phyloP scores from a whole-genome alignment of 257 asterid species.

The Striga asiatica region DNA sequence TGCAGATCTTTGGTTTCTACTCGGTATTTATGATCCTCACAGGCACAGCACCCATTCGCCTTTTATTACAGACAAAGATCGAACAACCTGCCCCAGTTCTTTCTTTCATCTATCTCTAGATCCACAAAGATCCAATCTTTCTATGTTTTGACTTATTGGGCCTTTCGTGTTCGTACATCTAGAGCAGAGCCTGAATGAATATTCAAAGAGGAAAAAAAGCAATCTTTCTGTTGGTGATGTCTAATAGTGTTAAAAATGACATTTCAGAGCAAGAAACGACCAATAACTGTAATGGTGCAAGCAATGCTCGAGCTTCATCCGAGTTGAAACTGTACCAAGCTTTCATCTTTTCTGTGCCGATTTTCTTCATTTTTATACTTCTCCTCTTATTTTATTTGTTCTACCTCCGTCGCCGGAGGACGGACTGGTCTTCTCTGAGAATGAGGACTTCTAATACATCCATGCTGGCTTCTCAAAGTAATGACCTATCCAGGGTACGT shows the following conservation, averaged over 20 bases:
- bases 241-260: not conserved
- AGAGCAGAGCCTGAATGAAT: too few relatives aligned
- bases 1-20: too few relatives aligned
- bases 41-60: too few relatives aligned
- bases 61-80: too few relatives aligned
- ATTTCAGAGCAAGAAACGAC: not conserved
- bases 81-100: too few relatives aligned
- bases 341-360: conserved; percentile 62
- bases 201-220: too few relatives aligned
- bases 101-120: too few relatives aligned
- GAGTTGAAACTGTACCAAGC: conserved; percentile 64
- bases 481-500: conserved; percentile 39
- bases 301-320: conserved; percentile 21
- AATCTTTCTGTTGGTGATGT: not conserved
- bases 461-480: conserved; percentile 8
- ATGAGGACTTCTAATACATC: conserved; percentile 34
- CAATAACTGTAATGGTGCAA: not conserved
- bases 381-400: conserved; percentile 54
- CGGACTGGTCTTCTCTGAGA: conserved; percentile 59
- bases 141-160: too few relatives aligned
- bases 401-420: conserved; percentile 60
- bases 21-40: too few relatives aligned
- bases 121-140: too few relatives aligned
- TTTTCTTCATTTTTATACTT: conserved; percentile 55
- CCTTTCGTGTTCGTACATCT: too few relatives aligned